These are phyloP conservation scores for Daedalea quercina DNA, from an alignment of 768 basidiomycete species.

Conservation along the genomic window DNA sequence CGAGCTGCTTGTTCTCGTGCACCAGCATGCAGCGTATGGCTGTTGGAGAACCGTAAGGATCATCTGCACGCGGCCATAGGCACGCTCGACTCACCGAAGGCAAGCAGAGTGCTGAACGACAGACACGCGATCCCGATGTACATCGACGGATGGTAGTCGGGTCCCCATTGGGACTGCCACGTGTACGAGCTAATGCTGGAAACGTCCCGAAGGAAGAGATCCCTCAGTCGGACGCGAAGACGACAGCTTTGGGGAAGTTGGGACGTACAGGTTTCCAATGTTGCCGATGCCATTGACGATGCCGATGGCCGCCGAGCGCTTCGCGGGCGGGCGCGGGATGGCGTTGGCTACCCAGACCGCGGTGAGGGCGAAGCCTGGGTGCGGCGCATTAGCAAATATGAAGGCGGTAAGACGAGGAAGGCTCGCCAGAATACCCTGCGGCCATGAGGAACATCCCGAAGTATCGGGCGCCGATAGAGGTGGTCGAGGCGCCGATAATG, in stretches of 20 bases:
- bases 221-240: not conserved
- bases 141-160: conserved; percentile 58
- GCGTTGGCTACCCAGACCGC: conserved; percentile 60
- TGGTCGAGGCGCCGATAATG: conserved; percentile 52
- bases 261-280: conserved; percentile 49
- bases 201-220: not conserved
- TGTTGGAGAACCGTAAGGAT: conserved; percentile 6
- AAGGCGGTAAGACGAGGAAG: not conserved
- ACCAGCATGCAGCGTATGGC: conserved; percentile 42
- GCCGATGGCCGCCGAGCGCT: conserved; percentile 48
- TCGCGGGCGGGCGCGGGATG: conserved; percentile 54
- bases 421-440: conserved; percentile 38
- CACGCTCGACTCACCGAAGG: conserved; percentile 26
- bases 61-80: not conserved
- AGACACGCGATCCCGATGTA: conserved; percentile 36
- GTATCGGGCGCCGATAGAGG: conserved; percentile 46
- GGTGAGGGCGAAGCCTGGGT: conserved; percentile 34
- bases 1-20: conserved; percentile 43
- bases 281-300: conserved; percentile 59
- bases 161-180: conserved; percentile 58
- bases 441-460: conserved; percentile 62
- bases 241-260: not conserved
- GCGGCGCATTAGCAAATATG: not conserved
- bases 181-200: conserved; percentile 52
- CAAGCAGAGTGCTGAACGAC: conserved; percentile 24